Conservation (phyloP, 495 filamentous ascomycete species). For the Penicillium turbatum region DNA sequence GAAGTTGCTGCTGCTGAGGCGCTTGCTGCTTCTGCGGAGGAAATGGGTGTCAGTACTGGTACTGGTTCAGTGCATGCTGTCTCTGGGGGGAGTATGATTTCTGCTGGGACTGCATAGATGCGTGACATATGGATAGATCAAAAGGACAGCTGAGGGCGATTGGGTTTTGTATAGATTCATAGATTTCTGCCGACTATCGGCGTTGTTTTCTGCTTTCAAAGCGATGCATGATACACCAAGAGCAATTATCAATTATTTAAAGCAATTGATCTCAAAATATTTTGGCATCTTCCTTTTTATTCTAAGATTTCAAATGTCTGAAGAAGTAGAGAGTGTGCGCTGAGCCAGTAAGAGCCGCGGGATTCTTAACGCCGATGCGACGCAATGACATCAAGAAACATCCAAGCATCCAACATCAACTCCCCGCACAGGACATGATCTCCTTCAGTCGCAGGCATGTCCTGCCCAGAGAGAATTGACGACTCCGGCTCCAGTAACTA, state of each 20-base stretch:
- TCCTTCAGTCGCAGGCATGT: constrained; percentile 34
- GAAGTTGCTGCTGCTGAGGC: constrained; percentile 41
- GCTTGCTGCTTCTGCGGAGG: constrained; percentile 19
- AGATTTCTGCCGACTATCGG: constrained; percentile 5
- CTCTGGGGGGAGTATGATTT: constrained; percentile 7
- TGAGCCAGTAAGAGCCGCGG: constrained; percentile 1
- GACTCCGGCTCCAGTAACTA: constrained; percentile 49
- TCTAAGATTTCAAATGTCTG: not conserved
- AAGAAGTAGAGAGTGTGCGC: not conserved
- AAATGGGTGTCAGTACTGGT: not conserved
- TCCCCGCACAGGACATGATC: constrained; percentile 18
- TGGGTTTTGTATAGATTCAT: constrained; percentile 16
- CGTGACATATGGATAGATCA: not conserved
- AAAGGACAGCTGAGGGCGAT: not conserved
- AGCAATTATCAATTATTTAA: constrained; percentile 4
- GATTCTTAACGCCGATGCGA: constrained; percentile 3
- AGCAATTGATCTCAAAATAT: constrained; percentile 13
- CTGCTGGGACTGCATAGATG: constrained; percentile 26
- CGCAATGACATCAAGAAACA: not conserved
- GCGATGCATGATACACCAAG: constrained; percentile 23
- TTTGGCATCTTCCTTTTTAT: not conserved
- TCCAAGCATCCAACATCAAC: not conserved
- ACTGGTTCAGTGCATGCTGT: constrained; percentile 4
- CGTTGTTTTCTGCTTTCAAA: constrained; percentile 6
- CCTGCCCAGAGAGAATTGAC: constrained; percentile 29